These are phyloP conservation scores for Nymphaea thermarum DNA, from an alignment of 164 flowering plant genomes.

Conservation along the genomic window DNA sequence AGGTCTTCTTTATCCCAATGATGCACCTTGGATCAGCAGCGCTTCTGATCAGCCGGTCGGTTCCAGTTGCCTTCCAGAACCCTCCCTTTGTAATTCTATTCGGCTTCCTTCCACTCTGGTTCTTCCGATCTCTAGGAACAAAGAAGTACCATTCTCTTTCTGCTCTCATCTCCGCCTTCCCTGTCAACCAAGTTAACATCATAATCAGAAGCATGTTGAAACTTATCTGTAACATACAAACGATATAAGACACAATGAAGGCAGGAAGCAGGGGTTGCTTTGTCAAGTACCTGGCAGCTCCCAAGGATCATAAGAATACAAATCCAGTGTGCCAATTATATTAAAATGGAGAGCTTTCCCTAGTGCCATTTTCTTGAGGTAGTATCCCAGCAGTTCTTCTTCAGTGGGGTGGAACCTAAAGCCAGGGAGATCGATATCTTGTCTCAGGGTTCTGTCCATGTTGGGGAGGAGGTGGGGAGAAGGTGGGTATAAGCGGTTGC, in stretches of 20 bases:
- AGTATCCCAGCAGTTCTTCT: constrained; percentile 78
- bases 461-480: constrained; percentile 2
- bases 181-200: constrained; percentile 17
- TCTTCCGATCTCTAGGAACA: constrained; percentile 76
- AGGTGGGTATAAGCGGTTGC: constrained; percentile 11
- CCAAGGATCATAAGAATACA: constrained; percentile 69
- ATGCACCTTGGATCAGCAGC: constrained; percentile 42
- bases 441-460: constrained; percentile 8
- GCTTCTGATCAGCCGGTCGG: constrained; percentile 57
- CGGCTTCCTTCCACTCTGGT: constrained; percentile 75
- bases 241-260: not conserved
- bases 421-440: constrained; percentile 52
- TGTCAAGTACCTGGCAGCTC: constrained; percentile 59
- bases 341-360: constrained; percentile 38
- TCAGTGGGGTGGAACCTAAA: constrained; percentile 93
- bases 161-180: constrained; percentile 54
- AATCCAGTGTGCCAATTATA: constrained; percentile 61
- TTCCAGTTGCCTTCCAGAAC: constrained; percentile 97
- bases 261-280: not conserved
- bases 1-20: constrained; percentile 72
- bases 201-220: not conserved
- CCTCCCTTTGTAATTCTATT: constrained; percentile 74
- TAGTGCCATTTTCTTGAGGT: constrained; percentile 42
- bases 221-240: not conserved
- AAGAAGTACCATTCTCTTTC: constrained; percentile 98